A percentile compares a stretch with the other conserved stretches of the same genome.
These are phyloP conservation scores for Fusarium torulosum DNA, from an alignment of 2,329 filamentous ascomycete genomes.

Conservation along the genomic window DNA sequence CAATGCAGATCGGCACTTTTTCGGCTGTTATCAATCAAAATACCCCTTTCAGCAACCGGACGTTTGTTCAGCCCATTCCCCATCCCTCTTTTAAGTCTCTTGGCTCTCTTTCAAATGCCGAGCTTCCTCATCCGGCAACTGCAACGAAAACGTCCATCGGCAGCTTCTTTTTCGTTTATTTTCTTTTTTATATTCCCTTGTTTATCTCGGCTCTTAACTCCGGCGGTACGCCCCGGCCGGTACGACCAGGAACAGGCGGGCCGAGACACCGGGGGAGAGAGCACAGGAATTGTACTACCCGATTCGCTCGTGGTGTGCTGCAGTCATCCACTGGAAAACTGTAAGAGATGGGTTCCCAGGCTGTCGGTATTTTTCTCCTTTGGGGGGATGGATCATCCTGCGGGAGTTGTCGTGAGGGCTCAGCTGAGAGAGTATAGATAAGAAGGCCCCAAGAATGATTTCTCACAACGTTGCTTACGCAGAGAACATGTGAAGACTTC, in stretches of 20 bases:
- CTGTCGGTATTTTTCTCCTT: conserved; percentile 21
- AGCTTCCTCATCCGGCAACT: conserved; percentile 22
- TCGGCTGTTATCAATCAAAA: background rate
- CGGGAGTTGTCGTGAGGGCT: background rate
- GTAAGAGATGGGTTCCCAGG: conserved; percentile 13
- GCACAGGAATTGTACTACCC: background rate
- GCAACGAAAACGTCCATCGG: conserved; percentile 19
- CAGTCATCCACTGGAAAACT: background rate
- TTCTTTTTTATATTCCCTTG: background rate
- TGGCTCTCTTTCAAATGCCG: conserved; percentile 16
- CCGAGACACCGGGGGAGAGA: conserved; percentile 33
- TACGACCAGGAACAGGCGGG: conserved; percentile 33
- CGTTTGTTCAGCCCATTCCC: background rate
- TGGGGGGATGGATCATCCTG: background rate
- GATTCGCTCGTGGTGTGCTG: background rate
- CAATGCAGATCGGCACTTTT: conserved; percentile 25
- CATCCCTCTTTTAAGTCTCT: conserved; percentile 13
- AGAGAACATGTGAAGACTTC: background rate
- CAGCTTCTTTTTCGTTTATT: background rate
- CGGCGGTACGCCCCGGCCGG: conserved; percentile 36
- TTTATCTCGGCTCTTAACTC: conserved; percentile 38
- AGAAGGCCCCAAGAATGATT: background rate
- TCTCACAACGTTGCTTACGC: background rate
- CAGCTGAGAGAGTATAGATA: conserved; percentile 20
- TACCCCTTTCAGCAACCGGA: conserved; percentile 19